Percentiles rank a stretch among this genome's conserved stretches.
phyloP scores from a whole-genome alignment of 768 basidiomycete species.

The Hypsizygus marmoreus region DNA sequence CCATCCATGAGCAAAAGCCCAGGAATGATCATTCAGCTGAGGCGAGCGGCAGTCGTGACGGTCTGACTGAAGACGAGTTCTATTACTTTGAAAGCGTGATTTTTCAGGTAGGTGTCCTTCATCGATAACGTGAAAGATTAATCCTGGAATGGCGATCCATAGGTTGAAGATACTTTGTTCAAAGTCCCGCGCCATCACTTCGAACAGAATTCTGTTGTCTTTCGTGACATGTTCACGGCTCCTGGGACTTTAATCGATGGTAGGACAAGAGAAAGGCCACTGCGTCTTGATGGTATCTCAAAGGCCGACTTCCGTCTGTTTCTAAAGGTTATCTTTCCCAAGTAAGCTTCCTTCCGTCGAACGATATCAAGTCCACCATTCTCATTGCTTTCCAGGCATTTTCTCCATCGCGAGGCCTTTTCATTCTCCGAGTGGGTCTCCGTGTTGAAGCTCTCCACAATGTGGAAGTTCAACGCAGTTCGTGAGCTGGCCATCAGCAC shows the following conservation, averaged over 20 bases:
- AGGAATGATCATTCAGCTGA: too few species aligned
- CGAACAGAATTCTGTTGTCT: constrained; percentile 32
- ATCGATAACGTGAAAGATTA: not conserved
- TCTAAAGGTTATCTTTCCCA: constrained; percentile 23
- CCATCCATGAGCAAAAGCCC: too few species aligned
- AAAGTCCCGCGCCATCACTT: constrained; percentile 39
- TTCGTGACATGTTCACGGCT: constrained; percentile 34
- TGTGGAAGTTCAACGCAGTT: constrained; percentile 34
- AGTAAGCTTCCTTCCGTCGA: constrained; percentile 18
- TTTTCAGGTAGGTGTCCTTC: not conserved
- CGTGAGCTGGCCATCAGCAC: constrained; percentile 26
- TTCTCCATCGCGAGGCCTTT: constrained; percentile 5
- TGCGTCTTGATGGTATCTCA: constrained; percentile 27
- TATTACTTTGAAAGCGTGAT: constrained; percentile 2
- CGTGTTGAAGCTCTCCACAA: constrained; percentile 33
- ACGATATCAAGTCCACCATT: constrained; percentile 1
- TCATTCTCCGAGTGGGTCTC: constrained; percentile 28
- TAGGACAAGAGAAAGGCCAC: constrained; percentile 26
- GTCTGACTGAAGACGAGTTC: not conserved
- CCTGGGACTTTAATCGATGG: constrained; percentile 27
- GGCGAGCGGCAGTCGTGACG: too few species aligned
- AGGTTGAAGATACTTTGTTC: constrained; percentile 42
- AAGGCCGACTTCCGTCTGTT: constrained; percentile 23
- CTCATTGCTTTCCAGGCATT: constrained; percentile 1
- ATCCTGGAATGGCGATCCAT: not conserved